A percentile compares a stretch with the other conserved stretches of the same genome.
phyloP scores from a whole-genome alignment of 73 alveolate genomes.

The Paramecium biaurelia region DNA sequence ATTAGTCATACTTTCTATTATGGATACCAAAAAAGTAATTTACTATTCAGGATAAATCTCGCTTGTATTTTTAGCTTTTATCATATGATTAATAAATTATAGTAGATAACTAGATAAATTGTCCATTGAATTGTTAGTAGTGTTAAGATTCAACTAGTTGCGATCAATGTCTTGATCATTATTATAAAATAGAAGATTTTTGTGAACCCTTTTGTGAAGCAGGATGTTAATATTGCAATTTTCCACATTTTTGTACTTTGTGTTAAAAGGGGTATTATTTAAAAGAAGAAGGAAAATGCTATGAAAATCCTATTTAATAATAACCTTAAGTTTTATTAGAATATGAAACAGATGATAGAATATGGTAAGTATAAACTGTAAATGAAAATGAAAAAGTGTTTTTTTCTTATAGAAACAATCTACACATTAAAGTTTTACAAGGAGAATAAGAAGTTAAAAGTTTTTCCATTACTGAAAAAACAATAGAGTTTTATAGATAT shows the following conservation, averaged over 20 bases:
- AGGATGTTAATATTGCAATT: not conserved
- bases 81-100: not conserved
- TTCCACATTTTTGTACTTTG: not conserved
- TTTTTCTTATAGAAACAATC: not conserved
- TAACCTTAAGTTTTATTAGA: not conserved
- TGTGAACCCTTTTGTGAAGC: not conserved
- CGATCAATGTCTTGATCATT: not conserved
- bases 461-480: not conserved
- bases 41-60: not conserved
- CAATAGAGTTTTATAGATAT: not conserved
- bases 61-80: not conserved
- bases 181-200: not conserved
- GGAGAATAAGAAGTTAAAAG: not conserved
- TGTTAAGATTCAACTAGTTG: not conserved
- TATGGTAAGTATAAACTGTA: not conserved
- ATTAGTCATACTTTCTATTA: not conserved
- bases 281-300: not conserved
- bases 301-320: not conserved
- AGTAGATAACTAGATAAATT: not conserved
- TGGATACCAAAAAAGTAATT: not conserved
- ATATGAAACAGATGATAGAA: not conserved
- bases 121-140: not conserved
- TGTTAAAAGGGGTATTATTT: not conserved
- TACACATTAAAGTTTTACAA: not conserved
- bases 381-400: not conserved